Conservation (phyloP, 2,329 filamentous ascomycete genomes). For the Penicillium sp. region DNA sequence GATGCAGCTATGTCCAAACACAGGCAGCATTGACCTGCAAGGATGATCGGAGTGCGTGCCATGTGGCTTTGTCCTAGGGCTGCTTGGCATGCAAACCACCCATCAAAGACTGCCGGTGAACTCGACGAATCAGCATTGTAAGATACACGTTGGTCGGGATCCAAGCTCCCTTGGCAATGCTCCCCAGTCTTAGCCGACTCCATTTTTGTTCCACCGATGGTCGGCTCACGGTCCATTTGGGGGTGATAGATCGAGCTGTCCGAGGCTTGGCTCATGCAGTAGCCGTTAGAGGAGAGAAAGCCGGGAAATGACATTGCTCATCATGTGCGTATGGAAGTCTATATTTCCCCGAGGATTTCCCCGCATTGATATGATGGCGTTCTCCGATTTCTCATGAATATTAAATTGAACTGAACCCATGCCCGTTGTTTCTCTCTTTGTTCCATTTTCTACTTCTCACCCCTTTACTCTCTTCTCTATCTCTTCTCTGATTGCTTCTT, state of each 20-base stretch:
- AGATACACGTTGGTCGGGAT: neutral
- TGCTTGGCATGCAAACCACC: neutral
- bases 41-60: neutral
- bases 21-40: neutral
- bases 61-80: neutral
- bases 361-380: neutral
- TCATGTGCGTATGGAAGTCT: neutral
- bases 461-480: neutral
- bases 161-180: slow-evolving; percentile 22
- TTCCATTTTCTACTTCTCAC: neutral
- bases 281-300: neutral
- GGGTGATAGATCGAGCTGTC: neutral
- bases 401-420: neutral
- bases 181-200: slow-evolving; percentile 14
- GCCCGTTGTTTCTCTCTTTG: neutral
- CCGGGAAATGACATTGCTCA: neutral
- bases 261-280: neutral
- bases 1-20: neutral
- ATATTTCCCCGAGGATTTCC: neutral
- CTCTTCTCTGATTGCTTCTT: neutral
- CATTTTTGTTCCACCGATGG: slow-evolving; percentile 10
- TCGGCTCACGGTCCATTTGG: slow-evolving; percentile 2
- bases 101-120: neutral
- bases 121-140: neutral
- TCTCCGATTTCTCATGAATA: neutral